phyloP scores from a whole-genome alignment of 225 moss, liverwort and hornwort genomes.

The Takakia lepidozioides region DNA sequence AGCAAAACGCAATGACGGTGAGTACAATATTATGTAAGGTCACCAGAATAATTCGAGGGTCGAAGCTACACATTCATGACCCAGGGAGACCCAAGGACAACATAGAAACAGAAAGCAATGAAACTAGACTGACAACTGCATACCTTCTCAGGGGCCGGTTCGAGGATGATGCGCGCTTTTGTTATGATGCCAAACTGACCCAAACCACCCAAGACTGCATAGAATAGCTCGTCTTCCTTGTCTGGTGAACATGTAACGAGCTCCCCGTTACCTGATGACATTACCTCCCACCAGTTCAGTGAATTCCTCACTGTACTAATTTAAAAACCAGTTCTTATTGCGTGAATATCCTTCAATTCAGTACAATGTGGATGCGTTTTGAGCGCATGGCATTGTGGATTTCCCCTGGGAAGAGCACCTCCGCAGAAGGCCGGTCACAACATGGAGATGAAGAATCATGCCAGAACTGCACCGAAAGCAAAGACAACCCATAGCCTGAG shows the following conservation, averaged over 20 bases:
- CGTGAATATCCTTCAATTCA: too few species aligned
- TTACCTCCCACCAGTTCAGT: too few species aligned
- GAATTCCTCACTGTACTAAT: too few species aligned
- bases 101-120: background rate
- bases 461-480: too few species aligned
- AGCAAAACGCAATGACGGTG: background rate
- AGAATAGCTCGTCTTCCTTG: slow-evolving; percentile 23
- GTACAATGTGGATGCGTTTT: background rate
- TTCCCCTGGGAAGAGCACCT: too few species aligned
- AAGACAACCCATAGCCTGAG: too few species aligned
- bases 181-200: slow-evolving; percentile 56
- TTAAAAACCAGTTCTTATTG: background rate
- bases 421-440: too few species aligned
- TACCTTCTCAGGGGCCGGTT: slow-evolving; percentile 20
- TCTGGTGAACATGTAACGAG: slow-evolving; percentile 23
- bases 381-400: background rate
- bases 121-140: background rate
- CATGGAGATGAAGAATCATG: too few species aligned
- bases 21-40: too few species aligned
- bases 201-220: slow-evolving; percentile 36
- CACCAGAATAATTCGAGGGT: too few species aligned
- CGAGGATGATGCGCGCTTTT: slow-evolving; percentile 32
- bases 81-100: background rate
- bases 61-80: too few species aligned
- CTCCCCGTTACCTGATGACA: slow-evolving; percentile 22